Base-by-base conservation (phyloP, 129 eudicot genomes). In the Arctium lappa region DNA sequence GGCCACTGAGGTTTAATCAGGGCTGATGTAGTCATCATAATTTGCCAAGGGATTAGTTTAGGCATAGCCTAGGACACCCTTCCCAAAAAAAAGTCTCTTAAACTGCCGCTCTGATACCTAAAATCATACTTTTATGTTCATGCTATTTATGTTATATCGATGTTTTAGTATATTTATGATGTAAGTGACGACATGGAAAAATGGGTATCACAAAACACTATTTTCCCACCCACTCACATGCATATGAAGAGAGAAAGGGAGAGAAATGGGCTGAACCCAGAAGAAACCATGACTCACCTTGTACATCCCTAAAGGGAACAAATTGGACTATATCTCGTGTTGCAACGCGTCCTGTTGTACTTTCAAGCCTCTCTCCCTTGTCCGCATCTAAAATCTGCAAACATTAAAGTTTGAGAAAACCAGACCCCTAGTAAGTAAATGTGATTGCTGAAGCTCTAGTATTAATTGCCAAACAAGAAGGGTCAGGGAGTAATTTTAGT, bases 311-410 rank as follows among this genome's bases (percentile, higher is more conserved):
- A 72, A 96, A 86, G 27, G 99, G 99, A 80, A 96, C 98, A 87
- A 96, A 96, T 79, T 96, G 99, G 70, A 96, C 95, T 37, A 96
- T 96, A 88, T 96, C 99, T 70, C 99, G 99, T 42, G 98, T 81
- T 38, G 99, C 97, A 79, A 96, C 91, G 78, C 99, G 94, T 16
- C 98, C 98, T 2, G 91, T 90, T 85, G 99, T 84, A 82, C 97
- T 93, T 79, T 95, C 99, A 73, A 95, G 98, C 80, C 95, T 91
- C 70, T 90, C 98, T 60, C 97, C 99, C 80, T 88, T 93, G 80
- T 95, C 99, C 8, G 86, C 99, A 81, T 95, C 99, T 81, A 95
- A 89, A 75, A 91, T 77, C 99, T 95, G 90, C 81, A 66, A 74
- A 80, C 32, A 69, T 16, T 53, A 38, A 7, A 56, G 76, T 30